A percentile compares a stretch with the other conserved stretches of the same genome.
Conservation (phyloP, 73 alveolate genomes). For the Effrenium voratum region DNA sequence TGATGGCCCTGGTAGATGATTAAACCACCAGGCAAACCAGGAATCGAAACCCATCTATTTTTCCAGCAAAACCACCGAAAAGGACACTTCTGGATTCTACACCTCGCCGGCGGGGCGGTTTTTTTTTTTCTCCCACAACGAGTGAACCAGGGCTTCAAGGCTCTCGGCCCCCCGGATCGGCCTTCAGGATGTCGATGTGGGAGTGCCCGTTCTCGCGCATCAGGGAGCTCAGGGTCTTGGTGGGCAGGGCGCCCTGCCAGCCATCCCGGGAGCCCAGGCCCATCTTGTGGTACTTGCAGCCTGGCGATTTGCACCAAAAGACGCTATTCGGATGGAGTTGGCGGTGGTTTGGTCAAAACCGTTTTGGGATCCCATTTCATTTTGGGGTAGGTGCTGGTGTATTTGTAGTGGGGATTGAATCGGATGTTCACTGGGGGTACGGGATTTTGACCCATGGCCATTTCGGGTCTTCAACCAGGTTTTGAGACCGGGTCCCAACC, state of each 20-base stretch:
- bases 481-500: no score
- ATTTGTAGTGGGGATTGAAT: no score
- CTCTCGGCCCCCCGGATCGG: background rate
- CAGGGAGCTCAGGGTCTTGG: background rate
- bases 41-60: background rate
- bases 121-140: background rate
- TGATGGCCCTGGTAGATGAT: no score
- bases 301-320: background rate
- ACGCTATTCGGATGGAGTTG: no score
- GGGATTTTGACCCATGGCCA: no score
- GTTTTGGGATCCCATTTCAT: no score
- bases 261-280: constrained; percentile 62
- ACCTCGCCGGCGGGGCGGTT: no score
- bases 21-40: background rate
- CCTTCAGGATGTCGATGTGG: constrained; percentile 76
- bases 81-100: background rate
- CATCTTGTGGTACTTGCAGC: constrained; percentile 15
- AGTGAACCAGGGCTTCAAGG: background rate
- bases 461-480: no score
- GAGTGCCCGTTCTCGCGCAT: constrained; percentile 66
- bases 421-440: no score
- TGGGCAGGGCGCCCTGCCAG: constrained; percentile 17
- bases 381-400: no score
- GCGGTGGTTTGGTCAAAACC: no score
- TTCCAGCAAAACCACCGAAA: background rate